Conservation (phyloP, 352 stramenopile genomes). For the Phytophthora colocasiae region DNA sequence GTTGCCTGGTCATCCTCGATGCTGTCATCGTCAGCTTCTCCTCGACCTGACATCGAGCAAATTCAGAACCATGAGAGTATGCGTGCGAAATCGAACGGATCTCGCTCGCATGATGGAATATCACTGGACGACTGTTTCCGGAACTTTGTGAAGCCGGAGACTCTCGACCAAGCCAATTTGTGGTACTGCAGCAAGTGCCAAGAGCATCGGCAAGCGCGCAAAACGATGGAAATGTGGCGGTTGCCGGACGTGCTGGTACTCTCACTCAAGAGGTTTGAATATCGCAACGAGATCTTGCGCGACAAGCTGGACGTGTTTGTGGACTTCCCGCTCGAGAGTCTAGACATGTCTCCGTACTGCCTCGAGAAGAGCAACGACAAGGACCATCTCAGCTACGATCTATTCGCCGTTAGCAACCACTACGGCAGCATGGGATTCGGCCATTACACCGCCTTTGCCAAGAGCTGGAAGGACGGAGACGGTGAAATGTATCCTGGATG, state of each 20-base stretch:
- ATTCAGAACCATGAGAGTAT: conserved; percentile 68
- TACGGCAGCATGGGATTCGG: conserved; percentile 91
- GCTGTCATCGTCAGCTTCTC: conserved; percentile 44
- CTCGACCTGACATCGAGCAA: conserved; percentile 57
- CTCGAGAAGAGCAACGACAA: conserved; percentile 57
- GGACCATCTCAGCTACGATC: conserved; percentile 74
- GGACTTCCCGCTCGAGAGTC: conserved; percentile 84
- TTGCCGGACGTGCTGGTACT: conserved; percentile 85
- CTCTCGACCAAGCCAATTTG: conserved; percentile 83
- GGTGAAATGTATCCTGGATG: conserved; percentile 69
- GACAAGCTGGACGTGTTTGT: conserved; percentile 88
- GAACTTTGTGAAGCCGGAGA: conserved; percentile 88
- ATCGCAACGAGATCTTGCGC: conserved; percentile 81
- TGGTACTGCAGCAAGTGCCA: conserved; percentile 88
- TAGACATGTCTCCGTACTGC: conserved; percentile 87
- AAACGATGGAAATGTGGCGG: conserved; percentile 86
- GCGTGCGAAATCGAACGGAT: conserved; percentile 29
- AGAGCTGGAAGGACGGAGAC: conserved; percentile 68
- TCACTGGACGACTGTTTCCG: conserved; percentile 82
- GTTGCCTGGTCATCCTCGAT: conserved; percentile 63
- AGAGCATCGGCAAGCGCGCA: conserved; percentile 76
- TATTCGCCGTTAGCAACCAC: conserved; percentile 92
- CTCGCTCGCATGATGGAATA: conserved; percentile 46
- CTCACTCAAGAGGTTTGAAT: conserved; percentile 91
- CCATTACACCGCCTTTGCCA: conserved; percentile 91